These are phyloP conservation scores for Coniochaeta sp. DNA, from an alignment of 2,329 filamentous ascomycete species.

Conservation along the genomic window DNA sequence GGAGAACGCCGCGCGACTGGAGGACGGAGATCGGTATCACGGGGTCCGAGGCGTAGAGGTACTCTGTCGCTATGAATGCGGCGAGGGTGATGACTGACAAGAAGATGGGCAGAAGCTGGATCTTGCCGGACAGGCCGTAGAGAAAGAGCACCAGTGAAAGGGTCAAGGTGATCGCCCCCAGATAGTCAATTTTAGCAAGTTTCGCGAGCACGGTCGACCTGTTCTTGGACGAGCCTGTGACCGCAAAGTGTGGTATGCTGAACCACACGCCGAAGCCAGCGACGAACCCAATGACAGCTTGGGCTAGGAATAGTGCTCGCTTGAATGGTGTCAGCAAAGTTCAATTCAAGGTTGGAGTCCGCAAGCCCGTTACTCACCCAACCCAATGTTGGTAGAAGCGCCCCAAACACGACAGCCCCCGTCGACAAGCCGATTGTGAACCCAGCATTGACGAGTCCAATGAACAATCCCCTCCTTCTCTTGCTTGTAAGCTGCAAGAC, in stretches of 20 bases:
- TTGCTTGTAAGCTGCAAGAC: conserved; percentile 66
- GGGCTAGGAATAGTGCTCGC: conserved; percentile 66
- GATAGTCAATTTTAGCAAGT: conserved; percentile 64
- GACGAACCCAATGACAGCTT: conserved; percentile 56
- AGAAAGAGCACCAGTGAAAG: conserved; percentile 64
- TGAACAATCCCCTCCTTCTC: conserved; percentile 61
- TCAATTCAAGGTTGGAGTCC: background rate
- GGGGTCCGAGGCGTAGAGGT: conserved; percentile 55
- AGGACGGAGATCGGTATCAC: conserved; percentile 69
- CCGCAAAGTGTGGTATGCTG: conserved; percentile 48
- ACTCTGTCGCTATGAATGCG: conserved; percentile 56
- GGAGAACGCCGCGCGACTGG: conserved; percentile 59
- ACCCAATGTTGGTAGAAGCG: conserved; percentile 39
- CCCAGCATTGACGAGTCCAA: conserved; percentile 65
- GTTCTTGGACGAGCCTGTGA: conserved; percentile 25
- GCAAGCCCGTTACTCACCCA: conserved; percentile 48
- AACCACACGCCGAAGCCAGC: conserved; percentile 56
- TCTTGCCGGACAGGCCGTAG: conserved; percentile 55
- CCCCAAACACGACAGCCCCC: conserved; percentile 23
- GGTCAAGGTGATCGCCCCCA: conserved; percentile 59
- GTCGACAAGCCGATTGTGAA: conserved; percentile 23
- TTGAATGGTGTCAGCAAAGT: conserved; percentile 19
- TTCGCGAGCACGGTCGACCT: conserved; percentile 37
- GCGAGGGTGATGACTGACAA: conserved; percentile 44
- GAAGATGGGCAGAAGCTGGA: conserved; percentile 52